Conservation (phyloP, 208 protist species). For the Trypanosoma cruzi region DNA sequence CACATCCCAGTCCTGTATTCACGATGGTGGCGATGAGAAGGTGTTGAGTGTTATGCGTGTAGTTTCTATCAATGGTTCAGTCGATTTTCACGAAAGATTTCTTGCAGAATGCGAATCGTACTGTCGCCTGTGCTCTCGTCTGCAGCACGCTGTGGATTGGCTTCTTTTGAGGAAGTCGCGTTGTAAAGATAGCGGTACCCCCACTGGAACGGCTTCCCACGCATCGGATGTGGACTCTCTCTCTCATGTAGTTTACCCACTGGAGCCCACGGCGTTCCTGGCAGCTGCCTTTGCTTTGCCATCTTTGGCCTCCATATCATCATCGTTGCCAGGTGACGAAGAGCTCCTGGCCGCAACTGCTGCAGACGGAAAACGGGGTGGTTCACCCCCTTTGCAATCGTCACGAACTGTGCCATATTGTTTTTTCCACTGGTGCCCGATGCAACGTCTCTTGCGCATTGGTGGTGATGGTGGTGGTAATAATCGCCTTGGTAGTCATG, state of each 20-base stretch:
- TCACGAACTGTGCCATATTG: constrained; percentile 23
- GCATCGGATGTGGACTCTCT: constrained; percentile 31
- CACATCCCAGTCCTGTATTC: background rate
- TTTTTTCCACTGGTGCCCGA: constrained; percentile 30
- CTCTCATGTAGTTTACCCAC: constrained; percentile 30
- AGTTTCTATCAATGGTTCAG: constrained; percentile 25
- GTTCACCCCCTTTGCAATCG: background rate
- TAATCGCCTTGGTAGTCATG: background rate
- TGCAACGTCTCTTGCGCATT: constrained; percentile 5
- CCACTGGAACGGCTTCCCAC: background rate
- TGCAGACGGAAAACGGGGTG: background rate
- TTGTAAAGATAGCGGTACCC: background rate
- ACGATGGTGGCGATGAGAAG: background rate
- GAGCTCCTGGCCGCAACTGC: background rate
- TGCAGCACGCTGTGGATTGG: constrained; percentile 28
- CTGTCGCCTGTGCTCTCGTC: constrained; percentile 21
- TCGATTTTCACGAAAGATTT: constrained; percentile 25
- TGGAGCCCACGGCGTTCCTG: constrained; percentile 57
- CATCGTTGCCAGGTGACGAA: constrained; percentile 10
- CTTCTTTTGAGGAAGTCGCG: constrained; percentile 3
- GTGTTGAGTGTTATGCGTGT: constrained; percentile 31
- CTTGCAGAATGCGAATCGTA: constrained; percentile 21
- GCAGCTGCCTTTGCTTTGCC: constrained; percentile 51
- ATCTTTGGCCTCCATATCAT: constrained; percentile 30
- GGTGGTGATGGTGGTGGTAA: background rate